Evolutionary conservation across 805 yeast genomes (phyloP), one percentile per base, ranked within the genome.

Genomic region (Kluyveromyces siamensis): DNA sequence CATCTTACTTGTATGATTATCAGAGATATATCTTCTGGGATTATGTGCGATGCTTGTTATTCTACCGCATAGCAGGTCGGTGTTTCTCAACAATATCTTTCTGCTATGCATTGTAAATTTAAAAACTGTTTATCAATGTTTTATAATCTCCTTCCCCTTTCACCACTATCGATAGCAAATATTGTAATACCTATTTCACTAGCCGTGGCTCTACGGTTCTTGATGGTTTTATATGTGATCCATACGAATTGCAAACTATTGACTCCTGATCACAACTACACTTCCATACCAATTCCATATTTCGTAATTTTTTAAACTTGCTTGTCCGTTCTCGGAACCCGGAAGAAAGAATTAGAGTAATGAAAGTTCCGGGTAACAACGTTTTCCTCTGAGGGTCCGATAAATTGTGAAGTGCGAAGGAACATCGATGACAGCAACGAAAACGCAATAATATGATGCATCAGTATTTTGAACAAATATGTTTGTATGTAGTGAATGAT

Each of bases 1-100:
- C 14, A 48, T 45, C 6, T 43, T 48, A 35, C 54, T 36, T n/a
- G 36, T 5, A 14, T n/a, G 45, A 14, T 27, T 43, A 18, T 43
- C 39, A 16, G 45, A 43, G 2, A 30, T 30, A 30, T 30, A 11
- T 30, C 35, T 30, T 30, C 7, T 30, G 14, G 14, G 7, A 13
- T 13, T 30, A 11, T 30, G 35, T 5, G 35, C 14, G 14, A 13
- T 13, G 14, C 7, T 5, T 10, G 14, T 11, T 30, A 13, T 30
- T 30, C 35, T 30, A 8, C 14, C 14, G 35, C 35, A 30, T 30
- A 30, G 35, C 14, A 13, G 14, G 8, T 30, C 14, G 35, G 8
- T 7, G 14, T 30, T 10, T 30, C 35, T 30, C 35, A 30, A 11
- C 14, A 30, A 30, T 13, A 30, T 4, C 35, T 30, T 30, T 30